phyloP scores from a whole-genome alignment of 371 early-diverging fungal genomes.

The Apophysomyces elegans region DNA sequence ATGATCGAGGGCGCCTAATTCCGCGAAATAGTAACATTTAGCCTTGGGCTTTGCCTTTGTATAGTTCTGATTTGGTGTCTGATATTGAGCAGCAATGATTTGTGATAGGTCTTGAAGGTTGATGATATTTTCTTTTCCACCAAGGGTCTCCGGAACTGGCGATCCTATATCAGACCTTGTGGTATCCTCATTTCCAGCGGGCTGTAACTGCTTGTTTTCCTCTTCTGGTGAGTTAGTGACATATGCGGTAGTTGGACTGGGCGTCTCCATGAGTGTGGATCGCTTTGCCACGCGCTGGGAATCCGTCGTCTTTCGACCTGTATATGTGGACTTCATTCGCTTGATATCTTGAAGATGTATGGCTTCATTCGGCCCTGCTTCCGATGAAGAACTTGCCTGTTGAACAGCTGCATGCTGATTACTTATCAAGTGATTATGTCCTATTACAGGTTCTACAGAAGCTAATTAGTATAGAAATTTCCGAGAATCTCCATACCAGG shows the following conservation, averaged over 20 bases:
- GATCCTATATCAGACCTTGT: background rate
- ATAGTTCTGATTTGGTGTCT: conserved; percentile 22
- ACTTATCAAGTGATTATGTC: background rate
- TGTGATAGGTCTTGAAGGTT: conserved; percentile 17
- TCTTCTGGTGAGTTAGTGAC: conserved; percentile 19
- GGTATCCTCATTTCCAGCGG: background rate
- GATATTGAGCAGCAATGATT: conserved; percentile 10
- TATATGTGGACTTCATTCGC: conserved; percentile 63
- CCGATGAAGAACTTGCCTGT: conserved; percentile 2
- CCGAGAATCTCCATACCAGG: conserved; percentile 43
- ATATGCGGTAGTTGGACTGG: conserved; percentile 42
- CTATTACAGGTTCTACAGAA: background rate
- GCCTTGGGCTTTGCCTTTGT: conserved; percentile 39
- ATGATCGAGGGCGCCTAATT: conserved; percentile 81
- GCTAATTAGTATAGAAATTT: background rate
- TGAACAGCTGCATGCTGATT: background rate
- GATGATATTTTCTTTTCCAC: conserved; percentile 19
- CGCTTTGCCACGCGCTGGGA: conserved; percentile 63
- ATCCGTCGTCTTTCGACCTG: conserved; percentile 59
- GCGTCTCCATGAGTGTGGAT: conserved; percentile 63
- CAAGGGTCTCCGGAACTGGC: background rate
- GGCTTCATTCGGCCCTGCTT: conserved; percentile 17
- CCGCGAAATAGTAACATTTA: conserved; percentile 71
- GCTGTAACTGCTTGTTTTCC: conserved; percentile 15
- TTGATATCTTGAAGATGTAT: conserved; percentile 62